A percentile compares a stretch with the other conserved stretches of the same genome.
Evolutionary conservation across 1,284 basidiomycete species (phyloP).

Genomic region (Cryptococcus sp.): DNA sequence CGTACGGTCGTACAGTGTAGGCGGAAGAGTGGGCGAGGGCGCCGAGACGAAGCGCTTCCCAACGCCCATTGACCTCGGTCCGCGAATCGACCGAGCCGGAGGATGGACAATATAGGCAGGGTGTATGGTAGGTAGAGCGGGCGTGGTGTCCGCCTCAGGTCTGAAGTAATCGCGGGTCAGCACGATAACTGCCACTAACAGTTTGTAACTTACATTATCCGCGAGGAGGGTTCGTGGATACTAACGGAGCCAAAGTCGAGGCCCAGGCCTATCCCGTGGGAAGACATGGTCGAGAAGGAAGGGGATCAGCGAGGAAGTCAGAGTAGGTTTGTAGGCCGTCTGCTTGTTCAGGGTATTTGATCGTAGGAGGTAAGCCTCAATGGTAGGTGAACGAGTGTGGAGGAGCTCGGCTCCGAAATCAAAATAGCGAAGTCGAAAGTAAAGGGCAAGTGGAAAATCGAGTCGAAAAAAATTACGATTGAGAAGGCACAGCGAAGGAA

Average conservation of each 20-base stretch:
- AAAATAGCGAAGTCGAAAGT: too few species aligned
- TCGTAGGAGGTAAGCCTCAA: too few species aligned
- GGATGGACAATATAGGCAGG: conserved; percentile 10
- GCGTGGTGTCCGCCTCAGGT: neutral
- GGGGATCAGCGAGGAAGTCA: neutral
- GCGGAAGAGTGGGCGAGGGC: conserved; percentile 17
- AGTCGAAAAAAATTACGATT: too few species aligned
- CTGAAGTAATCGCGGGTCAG: neutral
- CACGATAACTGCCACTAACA: neutral
- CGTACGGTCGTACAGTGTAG: conserved; percentile 21
- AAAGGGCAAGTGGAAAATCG: too few species aligned
- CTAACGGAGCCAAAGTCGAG: neutral
- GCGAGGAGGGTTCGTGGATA: neutral
- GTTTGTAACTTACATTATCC: neutral
- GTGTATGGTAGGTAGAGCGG: conserved; percentile 1
- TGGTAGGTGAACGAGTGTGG: too few species aligned
- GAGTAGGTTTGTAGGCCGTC: too few species aligned
- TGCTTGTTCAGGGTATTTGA: too few species aligned
- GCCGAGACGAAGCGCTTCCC: conserved; percentile 18
- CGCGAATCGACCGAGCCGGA: conserved; percentile 11
- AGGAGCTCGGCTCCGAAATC: too few species aligned
- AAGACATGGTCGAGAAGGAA: neutral
- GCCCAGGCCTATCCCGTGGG: neutral
- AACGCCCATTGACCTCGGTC: conserved; percentile 21
- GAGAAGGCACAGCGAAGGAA: too few species aligned